A percentile compares a stretch with the other conserved stretches of the same genome.
phyloP scores from a whole-genome alignment of 225 moss, liverwort and hornwort genomes.

The Antitrichia curtipendula region DNA sequence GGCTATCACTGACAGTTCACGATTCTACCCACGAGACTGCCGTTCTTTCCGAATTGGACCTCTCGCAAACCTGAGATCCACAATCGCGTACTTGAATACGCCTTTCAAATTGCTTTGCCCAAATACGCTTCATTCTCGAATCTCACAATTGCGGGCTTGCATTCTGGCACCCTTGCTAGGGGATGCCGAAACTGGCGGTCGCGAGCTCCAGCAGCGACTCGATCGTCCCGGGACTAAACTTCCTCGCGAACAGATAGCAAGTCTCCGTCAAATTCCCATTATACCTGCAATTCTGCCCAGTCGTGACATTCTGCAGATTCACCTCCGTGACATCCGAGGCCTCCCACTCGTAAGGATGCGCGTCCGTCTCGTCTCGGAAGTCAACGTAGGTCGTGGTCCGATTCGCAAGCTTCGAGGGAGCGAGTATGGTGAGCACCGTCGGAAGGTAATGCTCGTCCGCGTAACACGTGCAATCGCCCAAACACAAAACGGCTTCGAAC shows the following conservation, averaged over 20 bases:
- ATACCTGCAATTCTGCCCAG: slow-evolving; percentile 23
- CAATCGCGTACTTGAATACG: neutral
- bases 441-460: slow-evolving; percentile 38
- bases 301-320: neutral
- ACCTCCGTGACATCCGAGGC: neutral
- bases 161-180: neutral
- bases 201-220: slow-evolving; percentile 22
- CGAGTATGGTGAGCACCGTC: slow-evolving; percentile 26
- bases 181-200: slow-evolving; percentile 16
- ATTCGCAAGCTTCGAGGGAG: slow-evolving; percentile 21
- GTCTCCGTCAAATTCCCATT: slow-evolving; percentile 16
- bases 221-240: slow-evolving; percentile 10
- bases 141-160: neutral
- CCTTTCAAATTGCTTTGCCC: too few species aligned
- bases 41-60: neutral
- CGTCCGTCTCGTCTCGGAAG: neutral
- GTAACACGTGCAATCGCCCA: neutral
- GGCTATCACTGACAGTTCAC: neutral
- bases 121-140: neutral
- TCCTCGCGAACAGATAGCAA: slow-evolving; percentile 32
- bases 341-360: slow-evolving; percentile 32
- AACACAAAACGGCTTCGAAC: slow-evolving; percentile 9
- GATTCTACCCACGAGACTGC: neutral
- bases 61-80: neutral
- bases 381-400: slow-evolving; percentile 15